Evolutionary conservation across 495 filamentous ascomycete genomes (phyloP), one percentile per base, ranked within the genome.

Genomic region (Viridothelium virens): DNA sequence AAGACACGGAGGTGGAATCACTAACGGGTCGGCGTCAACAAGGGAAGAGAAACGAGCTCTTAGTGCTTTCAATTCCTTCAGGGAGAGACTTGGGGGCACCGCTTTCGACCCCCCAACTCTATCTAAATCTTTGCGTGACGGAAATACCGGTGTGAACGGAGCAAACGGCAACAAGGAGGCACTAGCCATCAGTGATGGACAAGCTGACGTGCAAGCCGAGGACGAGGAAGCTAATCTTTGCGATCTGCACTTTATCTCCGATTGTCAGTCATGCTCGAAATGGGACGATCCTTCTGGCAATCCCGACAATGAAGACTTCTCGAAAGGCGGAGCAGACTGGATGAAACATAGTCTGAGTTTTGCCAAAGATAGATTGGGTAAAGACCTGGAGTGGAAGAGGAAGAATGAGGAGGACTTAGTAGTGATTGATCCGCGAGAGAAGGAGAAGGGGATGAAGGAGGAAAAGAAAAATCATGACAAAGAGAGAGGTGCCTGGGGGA

Each of bases 371-470:
- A 87, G 87, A 65, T 76, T 96, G 2, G 94, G 95, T 41, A 97
- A 97, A 73, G 91, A 96, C 75, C 75, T 96, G 64, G 90, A 85
- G 44, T 97, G 92, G 83, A 91, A 92, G 75, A 86, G 87, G 77
- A 88, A 90, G 72, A 91, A 91, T 59, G 88, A 90, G 67, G 89
- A 94, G 70, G 91, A 96, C 71, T 77, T 98, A 61, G 88, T 96
- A 66, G 91, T 97, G 1, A 96, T 97, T 77, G 95, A 98, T 78
- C 95, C 95, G 1, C 79, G 90, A 63, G 92, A 93, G 77, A 92
- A 89, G 70, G 87, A 89, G 63, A 86, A 83, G 75, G 88, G 89
- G 48, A 78, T 94, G 53, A 79, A 83, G 69, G 84, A 85, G 74
- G 83, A 79, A 76, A 59, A 36, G 31, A 82, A 74, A 67, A 80